phyloP scores from a whole-genome alignment of 441 rosid species.

The Aquilaria agallochum region DNA sequence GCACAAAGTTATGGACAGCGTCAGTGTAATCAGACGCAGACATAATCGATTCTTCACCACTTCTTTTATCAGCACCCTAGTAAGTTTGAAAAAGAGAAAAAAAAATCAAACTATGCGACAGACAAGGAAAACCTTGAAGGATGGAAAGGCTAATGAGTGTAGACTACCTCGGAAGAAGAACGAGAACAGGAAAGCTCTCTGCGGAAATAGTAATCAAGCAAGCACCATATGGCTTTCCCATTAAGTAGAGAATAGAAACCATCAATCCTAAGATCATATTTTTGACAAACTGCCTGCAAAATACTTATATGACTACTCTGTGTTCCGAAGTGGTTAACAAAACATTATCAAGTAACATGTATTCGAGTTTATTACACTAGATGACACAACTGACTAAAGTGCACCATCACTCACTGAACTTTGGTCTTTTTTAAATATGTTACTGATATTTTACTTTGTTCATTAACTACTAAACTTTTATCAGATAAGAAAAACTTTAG shows the following conservation, averaged over 20 bases:
- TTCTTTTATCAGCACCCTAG: conserved; percentile 42
- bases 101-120: conserved; percentile 6
- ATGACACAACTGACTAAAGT: no score
- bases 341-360: no score
- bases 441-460: no score
- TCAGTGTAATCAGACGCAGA: conserved; percentile 60
- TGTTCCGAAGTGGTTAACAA: no score
- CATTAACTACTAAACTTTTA: no score
- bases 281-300: conserved; percentile 62
- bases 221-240: conserved; percentile 94
- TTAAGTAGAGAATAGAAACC: conserved; percentile 60
- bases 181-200: conserved; percentile 68
- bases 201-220: conserved; percentile 88
- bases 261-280: conserved; percentile 49
- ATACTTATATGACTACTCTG: no score
- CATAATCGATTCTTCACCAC: conserved; percentile 61
- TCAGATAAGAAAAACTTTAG: no score
- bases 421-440: no score
- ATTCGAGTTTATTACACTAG: no score
- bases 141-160: conserved; percentile 3
- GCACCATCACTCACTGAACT: no score
- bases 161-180: conserved; percentile 41
- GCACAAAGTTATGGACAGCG: conserved; percentile 78
- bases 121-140: conserved; percentile 7
- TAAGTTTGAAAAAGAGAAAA: conserved; percentile 18